A percentile compares a stretch with the other conserved stretches of the same genome.
These are phyloP conservation scores for Takashimella koratensis DNA, from an alignment of 1,284 basidiomycete species.

Conservation along the genomic window DNA sequence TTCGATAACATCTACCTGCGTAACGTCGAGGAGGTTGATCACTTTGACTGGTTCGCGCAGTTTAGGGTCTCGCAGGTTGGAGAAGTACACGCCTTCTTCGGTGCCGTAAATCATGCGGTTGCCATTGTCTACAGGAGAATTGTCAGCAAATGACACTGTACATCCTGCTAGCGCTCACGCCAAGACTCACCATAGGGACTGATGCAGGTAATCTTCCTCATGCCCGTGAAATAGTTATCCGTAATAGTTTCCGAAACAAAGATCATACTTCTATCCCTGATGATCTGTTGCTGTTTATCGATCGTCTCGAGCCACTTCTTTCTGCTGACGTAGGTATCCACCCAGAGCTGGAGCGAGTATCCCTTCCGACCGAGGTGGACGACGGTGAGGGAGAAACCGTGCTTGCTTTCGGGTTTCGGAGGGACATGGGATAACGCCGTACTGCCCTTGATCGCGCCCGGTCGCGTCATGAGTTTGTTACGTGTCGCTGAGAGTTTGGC, in stretches of 20 bases:
- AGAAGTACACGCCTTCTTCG: constrained; percentile 93
- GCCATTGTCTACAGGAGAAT: constrained; percentile 62
- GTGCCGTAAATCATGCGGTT: constrained; percentile 91
- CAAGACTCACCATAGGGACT: constrained; percentile 79
- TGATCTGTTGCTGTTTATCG: constrained; percentile 77
- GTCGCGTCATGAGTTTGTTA: constrained; percentile 48
- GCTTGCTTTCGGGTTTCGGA: constrained; percentile 68
- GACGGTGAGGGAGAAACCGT: constrained; percentile 88
- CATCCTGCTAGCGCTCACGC: background rate
- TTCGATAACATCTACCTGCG: constrained; percentile 94
- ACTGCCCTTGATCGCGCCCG: constrained; percentile 12
- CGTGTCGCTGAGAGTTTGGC: constrained; percentile 41
- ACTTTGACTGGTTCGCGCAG: constrained; percentile 85
- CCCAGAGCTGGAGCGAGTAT: constrained; percentile 91
- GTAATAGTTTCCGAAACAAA: constrained; percentile 84
- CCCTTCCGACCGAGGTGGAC: constrained; percentile 89
- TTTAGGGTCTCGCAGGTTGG: constrained; percentile 69
- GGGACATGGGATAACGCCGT: constrained; percentile 28
- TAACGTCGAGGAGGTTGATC: constrained; percentile 80
- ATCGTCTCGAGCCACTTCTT: constrained; percentile 95
- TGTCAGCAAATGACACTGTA: constrained; percentile 2
- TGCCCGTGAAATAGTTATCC: constrained; percentile 80
- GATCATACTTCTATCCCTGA: constrained; percentile 78
- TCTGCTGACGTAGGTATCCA: constrained; percentile 76
- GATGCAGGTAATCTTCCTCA: constrained; percentile 86